Conservation (phyloP, 306 rosid genomes). For the Acacia acuminata region DNA sequence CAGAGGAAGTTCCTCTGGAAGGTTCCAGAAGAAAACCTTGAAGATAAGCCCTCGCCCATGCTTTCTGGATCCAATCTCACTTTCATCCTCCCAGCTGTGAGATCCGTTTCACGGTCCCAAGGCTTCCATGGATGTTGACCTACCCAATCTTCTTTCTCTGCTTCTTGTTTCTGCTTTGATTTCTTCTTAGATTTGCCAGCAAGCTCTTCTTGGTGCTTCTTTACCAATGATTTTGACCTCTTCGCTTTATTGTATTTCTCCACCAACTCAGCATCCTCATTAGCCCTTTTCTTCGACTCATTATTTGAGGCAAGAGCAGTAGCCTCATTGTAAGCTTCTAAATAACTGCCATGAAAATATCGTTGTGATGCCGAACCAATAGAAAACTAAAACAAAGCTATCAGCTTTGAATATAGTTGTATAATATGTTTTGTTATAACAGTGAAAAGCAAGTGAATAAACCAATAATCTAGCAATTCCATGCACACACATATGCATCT, state of each 20-base stretch:
- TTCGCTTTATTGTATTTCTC: constrained; percentile 81
- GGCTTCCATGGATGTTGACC: constrained; percentile 99
- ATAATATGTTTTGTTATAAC: background rate
- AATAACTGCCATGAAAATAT: constrained; percentile 59
- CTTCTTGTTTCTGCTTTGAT: constrained; percentile 36
- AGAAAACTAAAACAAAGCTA: background rate
- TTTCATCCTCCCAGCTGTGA: constrained; percentile 66
- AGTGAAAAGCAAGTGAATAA: background rate
- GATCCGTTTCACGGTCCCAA: constrained; percentile 94
- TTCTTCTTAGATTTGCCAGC: constrained; percentile 64
- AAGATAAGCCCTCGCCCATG: constrained; percentile 71
- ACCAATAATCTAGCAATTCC: background rate
- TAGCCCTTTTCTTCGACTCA: constrained; percentile 51
- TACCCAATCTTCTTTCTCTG: constrained; percentile 71
- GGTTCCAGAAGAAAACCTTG: constrained; percentile 78
- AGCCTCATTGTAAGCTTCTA: constrained; percentile 89
- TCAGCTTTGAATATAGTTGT: background rate
- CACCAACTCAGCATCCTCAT: constrained; percentile 77
- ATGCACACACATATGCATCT: background rate
- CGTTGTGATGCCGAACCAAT: background rate
- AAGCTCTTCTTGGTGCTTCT: constrained; percentile 67
- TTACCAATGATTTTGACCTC: constrained; percentile 76
- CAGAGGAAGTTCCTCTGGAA: constrained; percentile 88
- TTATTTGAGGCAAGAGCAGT: constrained; percentile 78
- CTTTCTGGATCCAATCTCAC: constrained; percentile 67